Conservation (phyloP, 2,329 filamentous ascomycete species). For the Epichloe hybrida region DNA sequence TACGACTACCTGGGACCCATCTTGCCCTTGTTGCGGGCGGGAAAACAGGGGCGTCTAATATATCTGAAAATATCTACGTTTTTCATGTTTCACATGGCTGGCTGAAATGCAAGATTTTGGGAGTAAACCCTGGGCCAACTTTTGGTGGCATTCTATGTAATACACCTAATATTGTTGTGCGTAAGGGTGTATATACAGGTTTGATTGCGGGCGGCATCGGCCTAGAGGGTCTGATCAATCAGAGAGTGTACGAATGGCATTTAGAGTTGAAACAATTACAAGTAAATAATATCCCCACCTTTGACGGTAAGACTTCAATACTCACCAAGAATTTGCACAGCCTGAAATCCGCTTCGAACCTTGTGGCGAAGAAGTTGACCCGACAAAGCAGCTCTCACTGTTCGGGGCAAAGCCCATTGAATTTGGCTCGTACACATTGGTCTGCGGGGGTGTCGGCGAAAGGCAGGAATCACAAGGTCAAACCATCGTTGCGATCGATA, state of each 20-base stretch:
- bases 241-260: conserved; percentile 52
- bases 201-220: conserved; percentile 61
- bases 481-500: conserved; percentile 13
- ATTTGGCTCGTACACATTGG: conserved; percentile 9
- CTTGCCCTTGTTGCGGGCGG: conserved; percentile 49
- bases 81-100: conserved; percentile 36
- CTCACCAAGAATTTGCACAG: conserved; percentile 7
- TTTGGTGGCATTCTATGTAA: conserved; percentile 32
- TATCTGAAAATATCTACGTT: conserved; percentile 40
- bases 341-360: conserved; percentile 14
- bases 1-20: conserved; percentile 33
- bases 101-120: conserved; percentile 26
- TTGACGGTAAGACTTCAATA: not conserved
- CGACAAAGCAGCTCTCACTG: conserved; percentile 11
- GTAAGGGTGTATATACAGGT: conserved; percentile 33
- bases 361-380: not conserved
- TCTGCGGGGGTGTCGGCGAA: conserved; percentile 22
- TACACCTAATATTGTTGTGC: conserved; percentile 8
- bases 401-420: conserved; percentile 20
- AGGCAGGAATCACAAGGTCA: conserved; percentile 16
- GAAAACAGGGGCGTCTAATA: conserved; percentile 33
- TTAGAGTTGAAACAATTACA: not conserved
- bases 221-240: conserved; percentile 46
- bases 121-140: conserved; percentile 20
- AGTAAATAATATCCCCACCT: not conserved